A percentile compares a stretch with the other conserved stretches of the same genome.
These are phyloP conservation scores for Chlorella vulgaris DNA, from an alignment of 139 green algal species.

Conservation along the genomic window DNA sequence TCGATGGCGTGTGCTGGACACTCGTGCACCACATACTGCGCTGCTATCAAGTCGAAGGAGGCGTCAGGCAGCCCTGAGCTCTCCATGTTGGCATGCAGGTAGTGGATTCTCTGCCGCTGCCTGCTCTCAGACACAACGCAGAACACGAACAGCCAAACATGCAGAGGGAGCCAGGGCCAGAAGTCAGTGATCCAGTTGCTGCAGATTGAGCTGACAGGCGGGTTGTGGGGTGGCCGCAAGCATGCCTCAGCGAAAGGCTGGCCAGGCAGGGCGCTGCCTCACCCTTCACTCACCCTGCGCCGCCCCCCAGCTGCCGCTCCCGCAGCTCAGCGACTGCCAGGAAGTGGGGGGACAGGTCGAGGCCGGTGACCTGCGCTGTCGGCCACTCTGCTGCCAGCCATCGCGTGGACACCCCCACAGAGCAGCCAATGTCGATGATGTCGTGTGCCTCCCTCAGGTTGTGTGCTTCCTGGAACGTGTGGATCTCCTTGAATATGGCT, in stretches of 20 bases:
- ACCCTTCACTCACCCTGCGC: slow-evolving; percentile 22
- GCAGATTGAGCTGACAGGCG: no score
- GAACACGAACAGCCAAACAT: neutral
- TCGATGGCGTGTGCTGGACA: slow-evolving; percentile 58
- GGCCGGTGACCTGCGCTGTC: slow-evolving; percentile 44
- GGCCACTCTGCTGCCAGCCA: slow-evolving; percentile 68
- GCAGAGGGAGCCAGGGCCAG: neutral
- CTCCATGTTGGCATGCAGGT: slow-evolving; percentile 76
- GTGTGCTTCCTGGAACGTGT: neutral
- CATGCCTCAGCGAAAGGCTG: no score
- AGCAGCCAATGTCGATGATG: slow-evolving; percentile 88
- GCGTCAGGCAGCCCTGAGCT: slow-evolving; percentile 52
- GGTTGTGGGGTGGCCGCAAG: no score
- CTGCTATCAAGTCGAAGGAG: slow-evolving; percentile 76
- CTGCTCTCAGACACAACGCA: no score
- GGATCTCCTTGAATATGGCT: slow-evolving; percentile 6
- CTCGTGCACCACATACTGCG: slow-evolving; percentile 89
- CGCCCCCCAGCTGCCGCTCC: slow-evolving; percentile 46
- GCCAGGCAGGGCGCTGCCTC: no score
- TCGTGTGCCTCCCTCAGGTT: neutral
- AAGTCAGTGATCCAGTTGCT: no score
- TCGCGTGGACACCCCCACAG: slow-evolving; percentile 75
- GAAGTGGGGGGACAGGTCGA: slow-evolving; percentile 89
- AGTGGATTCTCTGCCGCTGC: slow-evolving; percentile 57
- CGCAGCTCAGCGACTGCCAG: slow-evolving; percentile 83